phyloP scores from a whole-genome alignment of 805 yeast species.

The Priceomyces carsonii region DNA sequence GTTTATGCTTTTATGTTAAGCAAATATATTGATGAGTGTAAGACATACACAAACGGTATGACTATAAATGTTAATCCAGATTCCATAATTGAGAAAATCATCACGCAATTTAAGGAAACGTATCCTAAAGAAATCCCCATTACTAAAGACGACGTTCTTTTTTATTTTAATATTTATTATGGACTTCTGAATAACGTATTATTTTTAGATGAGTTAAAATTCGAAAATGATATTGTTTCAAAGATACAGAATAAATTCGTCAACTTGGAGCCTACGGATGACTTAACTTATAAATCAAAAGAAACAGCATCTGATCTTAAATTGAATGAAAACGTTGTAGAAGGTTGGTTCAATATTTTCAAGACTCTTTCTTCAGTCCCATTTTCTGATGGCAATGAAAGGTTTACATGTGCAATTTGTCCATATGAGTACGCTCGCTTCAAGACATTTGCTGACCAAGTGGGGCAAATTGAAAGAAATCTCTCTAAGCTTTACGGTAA shows the following conservation, averaged over 20 bases:
- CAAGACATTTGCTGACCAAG: conserved; percentile 12
- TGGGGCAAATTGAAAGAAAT: conserved; percentile 10
- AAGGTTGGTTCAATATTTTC: conserved; percentile 33
- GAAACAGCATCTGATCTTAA: conserved; percentile 15
- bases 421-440: conserved; percentile 26
- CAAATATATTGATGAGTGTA: conserved; percentile 26
- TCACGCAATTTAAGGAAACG: conserved; percentile 17
- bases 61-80: conserved; percentile 17
- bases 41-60: conserved; percentile 10
- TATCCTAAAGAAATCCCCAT: conserved; percentile 21
- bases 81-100: conserved; percentile 19
- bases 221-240: conserved; percentile 24
- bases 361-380: conserved; percentile 26
- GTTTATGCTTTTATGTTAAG: conserved; percentile 22
- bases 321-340: conserved; percentile 14
- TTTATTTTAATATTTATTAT: conserved; percentile 27
- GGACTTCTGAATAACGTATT: conserved; percentile 27
- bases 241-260: conserved; percentile 18
- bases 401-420: conserved; percentile 26
- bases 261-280: conserved; percentile 15
- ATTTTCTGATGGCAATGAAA: conserved; percentile 18
- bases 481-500: conserved; percentile 7
- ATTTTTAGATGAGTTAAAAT: conserved; percentile 26
- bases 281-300: conserved; percentile 7
- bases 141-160: conserved; percentile 25